Conservation (phyloP, 2,329 filamentous ascomycete species). For the Kalmusia sp. region DNA sequence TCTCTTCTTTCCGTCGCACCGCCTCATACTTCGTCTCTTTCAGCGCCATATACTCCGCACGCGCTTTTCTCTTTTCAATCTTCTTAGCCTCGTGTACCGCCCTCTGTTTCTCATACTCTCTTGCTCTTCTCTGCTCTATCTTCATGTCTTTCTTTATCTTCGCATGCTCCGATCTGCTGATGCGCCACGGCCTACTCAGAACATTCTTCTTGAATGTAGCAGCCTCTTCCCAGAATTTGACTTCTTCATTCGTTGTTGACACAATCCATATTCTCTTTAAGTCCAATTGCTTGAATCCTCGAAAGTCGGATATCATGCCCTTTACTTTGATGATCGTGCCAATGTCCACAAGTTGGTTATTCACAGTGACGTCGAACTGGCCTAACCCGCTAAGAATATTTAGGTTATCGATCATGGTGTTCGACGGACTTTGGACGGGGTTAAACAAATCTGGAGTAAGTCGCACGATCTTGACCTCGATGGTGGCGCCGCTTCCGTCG, state of each 20-base stretch:
- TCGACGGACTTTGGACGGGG: conserved; percentile 35
- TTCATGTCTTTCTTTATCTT: conserved; percentile 50
- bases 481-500: conserved; percentile 65
- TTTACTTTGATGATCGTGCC: conserved; percentile 64
- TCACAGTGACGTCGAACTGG: conserved; percentile 50
- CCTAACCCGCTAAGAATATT: conserved; percentile 46
- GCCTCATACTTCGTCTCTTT: conserved; percentile 52
- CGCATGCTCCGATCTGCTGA: conserved; percentile 54
- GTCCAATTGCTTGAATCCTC: conserved; percentile 59
- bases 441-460: conserved; percentile 33
- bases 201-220: conserved; percentile 58
- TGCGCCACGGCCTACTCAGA: conserved; percentile 60
- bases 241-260: conserved; percentile 61
- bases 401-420: conserved; percentile 48
- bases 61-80: conserved; percentile 37
- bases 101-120: conserved; percentile 38
- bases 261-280: conserved; percentile 61
- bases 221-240: conserved; percentile 59
- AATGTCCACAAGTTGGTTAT: conserved; percentile 46
- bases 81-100: conserved; percentile 45
- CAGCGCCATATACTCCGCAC: conserved; percentile 36
- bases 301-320: conserved; percentile 61
- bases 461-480: conserved; percentile 62
- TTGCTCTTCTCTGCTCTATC: conserved; percentile 48
- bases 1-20: conserved; percentile 50